These are phyloP conservation scores for Pseudopyricularia cyperi DNA, from an alignment of 2,329 filamentous ascomycete species.

Conservation along the genomic window DNA sequence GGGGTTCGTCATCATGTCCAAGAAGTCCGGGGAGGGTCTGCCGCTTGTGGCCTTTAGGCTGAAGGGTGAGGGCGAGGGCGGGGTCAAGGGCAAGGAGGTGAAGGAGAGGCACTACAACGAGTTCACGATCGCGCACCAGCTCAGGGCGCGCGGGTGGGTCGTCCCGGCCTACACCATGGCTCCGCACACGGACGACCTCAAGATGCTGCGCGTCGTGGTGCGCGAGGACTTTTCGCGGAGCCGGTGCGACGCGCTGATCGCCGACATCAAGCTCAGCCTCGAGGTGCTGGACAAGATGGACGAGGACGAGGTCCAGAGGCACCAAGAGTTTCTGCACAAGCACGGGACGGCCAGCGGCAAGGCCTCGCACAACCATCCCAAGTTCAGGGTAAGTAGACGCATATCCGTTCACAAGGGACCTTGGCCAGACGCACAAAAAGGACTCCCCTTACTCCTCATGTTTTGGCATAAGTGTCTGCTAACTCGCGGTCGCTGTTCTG, in stretches of 20 bases:
- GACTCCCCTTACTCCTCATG: background rate
- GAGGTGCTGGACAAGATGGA: conserved; percentile 64
- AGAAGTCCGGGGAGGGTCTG: conserved; percentile 63
- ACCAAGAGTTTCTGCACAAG: conserved; percentile 50
- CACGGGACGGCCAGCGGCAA: conserved; percentile 41
- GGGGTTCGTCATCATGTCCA: conserved; percentile 81
- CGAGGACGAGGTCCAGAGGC: conserved; percentile 52
- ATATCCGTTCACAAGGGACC: background rate
- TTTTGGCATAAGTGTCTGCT: background rate
- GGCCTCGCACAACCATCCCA: conserved; percentile 36
- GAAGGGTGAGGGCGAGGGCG: conserved; percentile 37
- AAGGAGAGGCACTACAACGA: conserved; percentile 53
- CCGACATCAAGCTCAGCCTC: conserved; percentile 67
- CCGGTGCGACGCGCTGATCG: conserved; percentile 66
- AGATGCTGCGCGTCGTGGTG: conserved; percentile 86
- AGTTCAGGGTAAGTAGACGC: conserved; percentile 30
- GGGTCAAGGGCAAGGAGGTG: conserved; percentile 15
- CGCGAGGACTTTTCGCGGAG: conserved; percentile 81
- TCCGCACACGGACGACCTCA: conserved; percentile 67
- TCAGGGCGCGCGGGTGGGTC: conserved; percentile 81
- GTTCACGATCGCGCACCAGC: conserved; percentile 69
- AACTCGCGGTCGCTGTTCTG: background rate
- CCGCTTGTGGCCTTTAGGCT: conserved; percentile 86
- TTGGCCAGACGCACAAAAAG: too few species aligned
- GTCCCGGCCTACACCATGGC: conserved; percentile 97